Evolutionary conservation across 2,329 filamentous ascomycete genomes (phyloP).

Genomic region (Cadophora sp.): DNA sequence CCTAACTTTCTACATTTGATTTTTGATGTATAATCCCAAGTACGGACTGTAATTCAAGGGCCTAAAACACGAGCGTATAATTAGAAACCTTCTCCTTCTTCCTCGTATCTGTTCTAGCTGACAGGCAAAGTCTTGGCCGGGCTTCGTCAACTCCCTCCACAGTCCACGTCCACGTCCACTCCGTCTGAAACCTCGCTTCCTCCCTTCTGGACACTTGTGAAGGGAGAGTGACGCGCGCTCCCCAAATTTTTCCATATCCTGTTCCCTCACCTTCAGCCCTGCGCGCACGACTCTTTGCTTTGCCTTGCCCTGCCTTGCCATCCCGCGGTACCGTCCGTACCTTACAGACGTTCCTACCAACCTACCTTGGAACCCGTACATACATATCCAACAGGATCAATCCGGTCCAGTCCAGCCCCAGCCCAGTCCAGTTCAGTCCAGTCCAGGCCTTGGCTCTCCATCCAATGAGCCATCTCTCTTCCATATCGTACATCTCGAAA

Average conservation of each 20-base stretch:
- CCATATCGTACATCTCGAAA: neutral
- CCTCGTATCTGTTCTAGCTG: constrained; percentile 14
- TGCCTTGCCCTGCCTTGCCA: constrained; percentile 14
- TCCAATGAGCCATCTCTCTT: constrained; percentile 14
- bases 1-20: no score
- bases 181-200: constrained; percentile 2
- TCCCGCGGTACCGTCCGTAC: neutral
- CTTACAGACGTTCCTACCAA: neutral
- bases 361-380: neutral
- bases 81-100: neutral
- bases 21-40: no score
- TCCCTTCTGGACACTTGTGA: neutral
- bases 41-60: no score
- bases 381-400: neutral
- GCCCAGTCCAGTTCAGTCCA: no score
- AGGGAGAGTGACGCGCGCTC: neutral
- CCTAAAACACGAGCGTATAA: neutral
- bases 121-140: constrained; percentile 4
- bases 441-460: constrained; percentile 10
- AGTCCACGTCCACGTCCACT: no score
- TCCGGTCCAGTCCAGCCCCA: neutral
- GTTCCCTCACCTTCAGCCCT: neutral
- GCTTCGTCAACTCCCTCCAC: neutral
- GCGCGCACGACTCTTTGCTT: constrained; percentile 6
- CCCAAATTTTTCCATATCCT: neutral